These are phyloP conservation scores for Gypsophila paniculata DNA, from an alignment of 179 eudicot genomes.

Conservation along the genomic window DNA sequence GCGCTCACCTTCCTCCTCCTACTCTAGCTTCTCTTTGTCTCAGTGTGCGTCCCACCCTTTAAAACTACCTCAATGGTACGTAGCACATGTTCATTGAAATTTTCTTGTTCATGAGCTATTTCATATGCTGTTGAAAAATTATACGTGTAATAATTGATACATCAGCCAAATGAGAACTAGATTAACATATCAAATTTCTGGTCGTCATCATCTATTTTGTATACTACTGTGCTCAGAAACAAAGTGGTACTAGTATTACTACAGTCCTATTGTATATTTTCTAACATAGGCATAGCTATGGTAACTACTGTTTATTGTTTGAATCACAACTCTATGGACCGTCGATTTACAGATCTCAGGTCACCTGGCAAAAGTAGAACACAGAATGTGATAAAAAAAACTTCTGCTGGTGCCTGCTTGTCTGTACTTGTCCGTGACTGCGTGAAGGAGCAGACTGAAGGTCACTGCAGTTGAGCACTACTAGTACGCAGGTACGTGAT, in stretches of 20 bases:
- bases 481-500: background rate
- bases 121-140: background rate
- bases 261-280: background rate
- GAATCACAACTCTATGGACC: slow-evolving; percentile 3
- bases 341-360: slow-evolving; percentile 16
- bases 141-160: no score
- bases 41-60: background rate
- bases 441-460: background rate
- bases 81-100: background rate
- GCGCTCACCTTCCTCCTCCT: background rate
- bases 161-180: no score
- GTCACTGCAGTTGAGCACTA: slow-evolving; percentile 10
- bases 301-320: slow-evolving; percentile 18
- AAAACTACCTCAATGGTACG: background rate
- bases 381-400: slow-evolving; percentile 10
- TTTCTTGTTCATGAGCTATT: background rate
- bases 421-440: slow-evolving; percentile 14
- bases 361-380: slow-evolving; percentile 21
- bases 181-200: background rate
- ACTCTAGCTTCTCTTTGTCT: background rate
- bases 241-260: background rate
- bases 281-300: slow-evolving; percentile 11
- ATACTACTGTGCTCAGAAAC: slow-evolving; percentile 10
- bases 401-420: slow-evolving; percentile 18
- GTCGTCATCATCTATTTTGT: background rate